phyloP scores from a whole-genome alignment of 371 early-diverging fungal species.

The Smittium mucronatum region DNA sequence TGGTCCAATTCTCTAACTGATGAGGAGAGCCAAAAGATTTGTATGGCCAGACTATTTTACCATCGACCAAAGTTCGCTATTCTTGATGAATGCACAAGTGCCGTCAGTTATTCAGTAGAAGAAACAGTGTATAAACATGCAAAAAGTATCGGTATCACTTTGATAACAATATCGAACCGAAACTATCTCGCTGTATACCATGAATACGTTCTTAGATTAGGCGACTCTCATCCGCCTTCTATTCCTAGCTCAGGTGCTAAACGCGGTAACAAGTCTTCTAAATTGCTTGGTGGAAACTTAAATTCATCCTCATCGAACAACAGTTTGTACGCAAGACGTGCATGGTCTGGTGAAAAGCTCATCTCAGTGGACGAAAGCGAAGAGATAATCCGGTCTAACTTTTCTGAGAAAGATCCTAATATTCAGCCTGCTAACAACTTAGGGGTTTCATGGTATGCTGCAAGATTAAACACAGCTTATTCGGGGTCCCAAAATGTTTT shows the following conservation, averaged over 20 bases:
- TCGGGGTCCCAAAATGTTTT: neutral
- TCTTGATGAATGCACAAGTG: slow-evolving; percentile 74
- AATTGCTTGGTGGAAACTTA: neutral
- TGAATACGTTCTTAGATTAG: slow-evolving; percentile 60
- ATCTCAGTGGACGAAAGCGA: slow-evolving; percentile 6
- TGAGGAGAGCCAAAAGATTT: slow-evolving; percentile 70
- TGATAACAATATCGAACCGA: slow-evolving; percentile 75
- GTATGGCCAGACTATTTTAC: slow-evolving; percentile 73
- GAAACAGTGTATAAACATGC: slow-evolving; percentile 75
- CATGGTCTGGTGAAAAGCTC: slow-evolving; percentile 8
- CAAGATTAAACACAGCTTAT: neutral
- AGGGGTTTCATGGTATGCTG: slow-evolving; percentile 10
- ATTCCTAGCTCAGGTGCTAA: slow-evolving; percentile 7
- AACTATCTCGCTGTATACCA: slow-evolving; percentile 74
- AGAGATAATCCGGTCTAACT: neutral
- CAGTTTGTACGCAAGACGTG: neutral
- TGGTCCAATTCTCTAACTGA: slow-evolving; percentile 75
- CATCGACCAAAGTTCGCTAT: slow-evolving; percentile 78
- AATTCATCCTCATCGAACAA: neutral
- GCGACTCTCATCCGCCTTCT: slow-evolving; percentile 13
- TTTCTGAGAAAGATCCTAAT: neutral
- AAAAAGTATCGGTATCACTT: slow-evolving; percentile 63
- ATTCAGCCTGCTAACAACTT: neutral
- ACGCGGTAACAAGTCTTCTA: neutral
- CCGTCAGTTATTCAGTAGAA: slow-evolving; percentile 72